Base-by-base conservation (phyloP, 805 yeast species). In the Soucietia sequanensis region DNA sequence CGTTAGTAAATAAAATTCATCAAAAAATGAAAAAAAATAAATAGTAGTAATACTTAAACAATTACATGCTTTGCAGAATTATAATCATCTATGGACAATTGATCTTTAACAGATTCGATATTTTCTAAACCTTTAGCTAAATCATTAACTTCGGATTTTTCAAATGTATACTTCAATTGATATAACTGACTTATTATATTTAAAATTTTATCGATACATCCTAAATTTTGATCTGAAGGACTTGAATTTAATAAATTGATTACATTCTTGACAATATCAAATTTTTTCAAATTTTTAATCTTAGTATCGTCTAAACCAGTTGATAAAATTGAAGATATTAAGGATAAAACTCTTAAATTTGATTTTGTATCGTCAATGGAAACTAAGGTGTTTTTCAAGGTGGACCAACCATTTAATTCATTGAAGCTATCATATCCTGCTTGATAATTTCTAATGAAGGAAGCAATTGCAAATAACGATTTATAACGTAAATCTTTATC, bases 401-500 rank as follows among this genome's bases (percentile, higher is more conserved):
- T n/a, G 23, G 31, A 17, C 83, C 95, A 83, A 6, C 97, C 97
- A 12, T 74, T 56, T 4, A 57, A 45, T 20, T 65, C 55, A 26
- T 66, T 75, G 48, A 93, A 91, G 41, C 65, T 54, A 4, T 64
- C 60, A 38, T 78, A 78, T 3, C 80, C 82, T 0, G 60, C 62
- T 18, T 63, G 59, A 51, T 78, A 81, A 60, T 91, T 90, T 52
- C 95, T 77, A 5, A 88, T 59, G 10, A 81, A 66, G 25, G 82
- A 79, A 0, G 95, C 76, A 12, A 91, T 60, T 0, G 97, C 96
- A 54, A 84, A 86, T 18, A 89, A 53, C 0, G 87, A 80, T 55
- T 90, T 90, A 22, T 75, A 57, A 34, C 73, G 66, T 18, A 78
- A 74, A 3, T 35, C 54, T 18, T 37, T 37, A 4, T 53, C 33